Conservation (phyloP, 2,329 filamentous ascomycete genomes). For the Hirsutella thompsonii region DNA sequence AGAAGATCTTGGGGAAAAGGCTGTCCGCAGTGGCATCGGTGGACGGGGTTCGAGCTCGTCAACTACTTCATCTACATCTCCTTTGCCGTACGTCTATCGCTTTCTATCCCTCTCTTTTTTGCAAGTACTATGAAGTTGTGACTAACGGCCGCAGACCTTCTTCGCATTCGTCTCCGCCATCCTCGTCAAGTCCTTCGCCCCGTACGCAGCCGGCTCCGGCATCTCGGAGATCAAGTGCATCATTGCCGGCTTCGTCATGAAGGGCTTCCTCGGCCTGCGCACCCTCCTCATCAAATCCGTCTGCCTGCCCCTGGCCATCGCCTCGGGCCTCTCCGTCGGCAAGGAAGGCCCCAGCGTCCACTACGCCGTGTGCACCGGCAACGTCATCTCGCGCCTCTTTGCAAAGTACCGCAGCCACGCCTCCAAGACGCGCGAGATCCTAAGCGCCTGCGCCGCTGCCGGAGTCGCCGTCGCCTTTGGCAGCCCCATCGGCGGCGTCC, state of each 20-base stretch:
- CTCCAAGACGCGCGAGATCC: conserved; percentile 85
- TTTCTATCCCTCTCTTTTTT: neutral
- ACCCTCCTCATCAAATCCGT: conserved; percentile 92
- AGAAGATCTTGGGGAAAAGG: conserved; percentile 29
- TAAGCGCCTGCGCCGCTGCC: conserved; percentile 88
- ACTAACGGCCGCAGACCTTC: conserved; percentile 39
- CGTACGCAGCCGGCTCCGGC: conserved; percentile 90
- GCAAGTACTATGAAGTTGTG: conserved; percentile 5
- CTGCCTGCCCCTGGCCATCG: conserved; percentile 80
- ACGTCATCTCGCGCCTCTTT: conserved; percentile 88
- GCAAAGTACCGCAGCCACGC: conserved; percentile 85
- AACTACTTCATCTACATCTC: conserved; percentile 85
- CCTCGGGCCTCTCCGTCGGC: conserved; percentile 84
- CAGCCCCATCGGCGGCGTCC: conserved; percentile 88
- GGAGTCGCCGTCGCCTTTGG: conserved; percentile 95
- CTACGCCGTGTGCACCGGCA: conserved; percentile 94
- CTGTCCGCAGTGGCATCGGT: conserved; percentile 78
- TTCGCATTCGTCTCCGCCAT: conserved; percentile 75
- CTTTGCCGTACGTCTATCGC: conserved; percentile 50
- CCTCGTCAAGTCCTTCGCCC: conserved; percentile 82
- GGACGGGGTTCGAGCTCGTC: conserved; percentile 64
- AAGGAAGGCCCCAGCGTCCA: conserved; percentile 99
- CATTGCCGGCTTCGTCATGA: conserved; percentile 98
- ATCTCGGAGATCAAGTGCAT: conserved; percentile 99
- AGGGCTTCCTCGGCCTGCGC: conserved; percentile 86